Percentiles rank a stretch among this genome's conserved stretches.
These are phyloP conservation scores for Chrysanthemum lavandulifolium DNA, from an alignment of 129 eudicot species.

Conservation along the genomic window DNA sequence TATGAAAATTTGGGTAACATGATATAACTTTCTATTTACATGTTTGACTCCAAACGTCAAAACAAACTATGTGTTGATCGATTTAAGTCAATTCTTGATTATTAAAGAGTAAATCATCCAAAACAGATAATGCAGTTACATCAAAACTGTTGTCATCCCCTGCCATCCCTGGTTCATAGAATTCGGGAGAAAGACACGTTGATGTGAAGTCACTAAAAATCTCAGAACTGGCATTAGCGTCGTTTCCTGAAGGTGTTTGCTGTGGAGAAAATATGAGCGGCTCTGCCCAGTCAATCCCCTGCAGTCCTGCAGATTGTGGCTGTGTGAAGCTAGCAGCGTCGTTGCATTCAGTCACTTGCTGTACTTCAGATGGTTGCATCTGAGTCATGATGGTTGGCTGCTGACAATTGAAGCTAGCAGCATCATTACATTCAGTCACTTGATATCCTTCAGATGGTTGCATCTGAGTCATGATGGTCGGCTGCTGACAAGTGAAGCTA, in stretches of 20 bases:
- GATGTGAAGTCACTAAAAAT: conserved; percentile 31
- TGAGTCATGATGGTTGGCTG: conserved; percentile 7
- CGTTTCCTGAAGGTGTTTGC: conserved; percentile 23
- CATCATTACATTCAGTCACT: not conserved
- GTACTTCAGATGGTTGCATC: not conserved
- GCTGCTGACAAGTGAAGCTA: conserved; percentile 10
- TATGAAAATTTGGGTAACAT: conserved; percentile 9
- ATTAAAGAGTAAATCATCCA: conserved; percentile 28
- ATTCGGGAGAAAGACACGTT: conserved; percentile 9
- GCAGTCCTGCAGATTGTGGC: conserved; percentile 18
- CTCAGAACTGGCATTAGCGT: conserved; percentile 21
- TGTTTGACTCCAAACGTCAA: conserved; percentile 26
- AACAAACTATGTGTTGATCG: conserved; percentile 6
- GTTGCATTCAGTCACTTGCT: not conserved
- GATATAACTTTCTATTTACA: conserved; percentile 18
- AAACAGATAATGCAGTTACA: conserved; percentile 11
- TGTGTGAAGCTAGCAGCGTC: conserved; percentile 2
- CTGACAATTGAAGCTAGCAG: conserved; percentile 1
- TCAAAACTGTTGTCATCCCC: conserved; percentile 21
- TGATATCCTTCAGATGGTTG: not conserved
- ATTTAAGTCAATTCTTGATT: conserved; percentile 19
- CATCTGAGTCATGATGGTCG: not conserved
- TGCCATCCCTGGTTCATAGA: conserved; percentile 9
- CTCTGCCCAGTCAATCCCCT: conserved; percentile 24
- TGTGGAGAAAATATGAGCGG: conserved; percentile 23